Evolutionary conservation across 768 basidiomycete species (phyloP).

Genomic region (Phylloporus rhodoxanthus): DNA sequence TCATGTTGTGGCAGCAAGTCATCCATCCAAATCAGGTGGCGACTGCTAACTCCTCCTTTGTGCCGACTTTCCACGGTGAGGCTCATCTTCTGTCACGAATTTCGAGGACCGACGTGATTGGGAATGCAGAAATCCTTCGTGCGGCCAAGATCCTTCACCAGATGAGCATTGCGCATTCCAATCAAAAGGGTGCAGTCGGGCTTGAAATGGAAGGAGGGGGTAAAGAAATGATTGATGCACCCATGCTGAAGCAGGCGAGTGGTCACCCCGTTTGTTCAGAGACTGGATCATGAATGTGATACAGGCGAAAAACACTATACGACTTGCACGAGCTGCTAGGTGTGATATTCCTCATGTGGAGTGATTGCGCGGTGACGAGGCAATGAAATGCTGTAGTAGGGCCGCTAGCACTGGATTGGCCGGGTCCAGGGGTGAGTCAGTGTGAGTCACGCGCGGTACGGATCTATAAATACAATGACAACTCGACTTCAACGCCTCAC

Average conservation of each 20-base stretch:
- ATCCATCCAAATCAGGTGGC: slow-evolving; percentile 86
- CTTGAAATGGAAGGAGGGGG: slow-evolving; percentile 50
- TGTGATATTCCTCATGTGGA: slow-evolving; percentile 44
- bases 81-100: neutral
- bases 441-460: neutral
- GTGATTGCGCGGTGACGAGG: slow-evolving; percentile 6
- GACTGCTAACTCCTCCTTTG: slow-evolving; percentile 70
- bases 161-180: slow-evolving; percentile 54
- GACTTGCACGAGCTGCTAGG: slow-evolving; percentile 49
- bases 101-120: neutral
- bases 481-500: neutral
- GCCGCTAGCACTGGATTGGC: neutral
- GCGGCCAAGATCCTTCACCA: slow-evolving; percentile 66
- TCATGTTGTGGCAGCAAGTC: slow-evolving; percentile 61
- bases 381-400: neutral
- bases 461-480: slow-evolving; percentile 6
- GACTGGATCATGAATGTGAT: neutral
- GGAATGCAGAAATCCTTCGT: slow-evolving; percentile 59
- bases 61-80: slow-evolving; percentile 65
- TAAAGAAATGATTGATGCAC: slow-evolving; percentile 86
- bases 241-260: slow-evolving; percentile 71
- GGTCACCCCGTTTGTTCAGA: neutral
- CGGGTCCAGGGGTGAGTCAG: neutral
- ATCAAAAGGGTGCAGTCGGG: slow-evolving; percentile 63
- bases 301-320: slow-evolving; percentile 48